A percentile compares a stretch with the other conserved stretches of the same genome.
Conservation (phyloP, 768 basidiomycete genomes). For the Clathrus columnatus region DNA sequence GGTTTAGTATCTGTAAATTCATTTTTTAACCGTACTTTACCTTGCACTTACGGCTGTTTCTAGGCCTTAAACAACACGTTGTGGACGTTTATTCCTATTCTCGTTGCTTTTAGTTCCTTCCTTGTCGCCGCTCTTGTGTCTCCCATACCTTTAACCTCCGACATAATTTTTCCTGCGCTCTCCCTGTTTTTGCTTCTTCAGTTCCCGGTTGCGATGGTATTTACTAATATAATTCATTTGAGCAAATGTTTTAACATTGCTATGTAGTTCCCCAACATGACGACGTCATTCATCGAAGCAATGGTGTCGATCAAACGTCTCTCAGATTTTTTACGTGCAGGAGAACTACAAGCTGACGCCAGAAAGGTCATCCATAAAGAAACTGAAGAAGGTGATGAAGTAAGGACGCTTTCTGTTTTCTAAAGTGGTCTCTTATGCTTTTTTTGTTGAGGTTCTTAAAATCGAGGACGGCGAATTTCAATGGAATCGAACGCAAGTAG, state of each 20-base stretch:
- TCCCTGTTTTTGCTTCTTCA: slow-evolving; percentile 81
- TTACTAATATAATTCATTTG: slow-evolving; percentile 13
- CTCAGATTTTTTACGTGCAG: slow-evolving; percentile 62
- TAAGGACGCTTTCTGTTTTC: slow-evolving; percentile 19
- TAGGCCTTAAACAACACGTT: not conserved
- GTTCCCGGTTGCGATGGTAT: slow-evolving; percentile 79
- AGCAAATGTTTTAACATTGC: not conserved
- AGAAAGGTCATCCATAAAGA: slow-evolving; percentile 40
- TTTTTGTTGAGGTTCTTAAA: slow-evolving; percentile 40
- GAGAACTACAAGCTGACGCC: slow-evolving; percentile 76
- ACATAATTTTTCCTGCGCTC: slow-evolving; percentile 94
- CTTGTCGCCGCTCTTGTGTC: slow-evolving; percentile 59
- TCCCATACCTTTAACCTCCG: slow-evolving; percentile 67
- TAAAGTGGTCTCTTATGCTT: not conserved
- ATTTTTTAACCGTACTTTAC: slow-evolving; percentile 9
- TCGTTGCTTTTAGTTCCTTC: slow-evolving; percentile 80
- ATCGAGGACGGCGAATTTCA: slow-evolving; percentile 73
- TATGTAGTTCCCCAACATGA: slow-evolving; percentile 57
- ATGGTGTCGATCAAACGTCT: slow-evolving; percentile 76
- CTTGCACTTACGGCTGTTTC: slow-evolving; percentile 6
- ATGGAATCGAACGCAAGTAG: slow-evolving; percentile 52
- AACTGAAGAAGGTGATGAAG: slow-evolving; percentile 49
- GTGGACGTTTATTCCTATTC: slow-evolving; percentile 26
- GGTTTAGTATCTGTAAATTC: slow-evolving; percentile 55
- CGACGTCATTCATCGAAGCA: slow-evolving; percentile 78